Evolutionary conservation across 75 land plant species (phyloP).

Genomic region (Pinus taeda): DNA sequence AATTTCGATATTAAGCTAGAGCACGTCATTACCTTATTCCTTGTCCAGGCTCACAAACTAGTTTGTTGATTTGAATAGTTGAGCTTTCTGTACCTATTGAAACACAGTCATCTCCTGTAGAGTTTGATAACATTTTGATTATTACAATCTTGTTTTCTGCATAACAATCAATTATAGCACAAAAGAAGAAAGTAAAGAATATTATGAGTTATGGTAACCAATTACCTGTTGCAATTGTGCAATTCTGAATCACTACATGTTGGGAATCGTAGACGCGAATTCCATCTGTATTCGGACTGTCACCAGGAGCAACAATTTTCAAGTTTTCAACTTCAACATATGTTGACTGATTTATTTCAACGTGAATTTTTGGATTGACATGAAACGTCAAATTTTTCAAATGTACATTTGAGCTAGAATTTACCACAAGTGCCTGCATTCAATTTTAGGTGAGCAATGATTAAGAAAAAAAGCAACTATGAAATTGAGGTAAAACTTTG

Average conservation of each 20-base stretch:
- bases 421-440: slow-evolving; percentile 52
- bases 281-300: slow-evolving; percentile 89
- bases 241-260: slow-evolving; percentile 36
- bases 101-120: slow-evolving; percentile 33
- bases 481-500: no score
- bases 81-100: neutral
- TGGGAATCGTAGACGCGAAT: slow-evolving; percentile 63
- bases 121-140: no score
- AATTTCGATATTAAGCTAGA: neutral
- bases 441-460: neutral
- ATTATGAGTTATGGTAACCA: slow-evolving; percentile 19
- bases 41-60: slow-evolving; percentile 29
- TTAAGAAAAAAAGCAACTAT: no score
- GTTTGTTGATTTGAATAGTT: neutral
- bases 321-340: slow-evolving; percentile 44
- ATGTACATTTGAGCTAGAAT: slow-evolving; percentile 26
- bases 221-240: slow-evolving; percentile 43
- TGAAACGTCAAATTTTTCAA: slow-evolving; percentile 35
- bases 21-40: slow-evolving; percentile 13
- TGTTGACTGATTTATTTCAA: slow-evolving; percentile 15
- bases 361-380: slow-evolving; percentile 64
- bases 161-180: no score
- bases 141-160: no score
- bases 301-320: slow-evolving; percentile 43
- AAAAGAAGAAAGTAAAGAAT: no score